A percentile compares a stretch with the other conserved stretches of the same genome.
phyloP scores from a whole-genome alignment of 192 early-diverging fungal species.

The Nowakowskiella sp. region DNA sequence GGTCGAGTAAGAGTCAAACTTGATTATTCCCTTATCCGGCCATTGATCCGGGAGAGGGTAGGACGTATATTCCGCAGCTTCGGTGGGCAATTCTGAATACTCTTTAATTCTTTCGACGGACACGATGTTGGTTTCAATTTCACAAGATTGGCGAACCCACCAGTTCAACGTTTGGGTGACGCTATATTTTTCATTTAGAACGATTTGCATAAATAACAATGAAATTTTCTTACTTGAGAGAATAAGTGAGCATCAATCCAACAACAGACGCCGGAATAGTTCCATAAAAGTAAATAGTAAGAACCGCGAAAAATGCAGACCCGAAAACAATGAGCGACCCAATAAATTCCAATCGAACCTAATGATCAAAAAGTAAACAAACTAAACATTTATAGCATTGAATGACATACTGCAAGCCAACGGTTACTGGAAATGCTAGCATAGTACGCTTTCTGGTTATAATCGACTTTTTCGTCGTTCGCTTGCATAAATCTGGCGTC shows the following conservation, averaged over 20 bases:
- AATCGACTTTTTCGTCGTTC: slow-evolving; percentile 65
- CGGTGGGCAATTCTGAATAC: slow-evolving; percentile 68
- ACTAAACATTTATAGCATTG: slow-evolving; percentile 55
- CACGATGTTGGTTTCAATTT: slow-evolving; percentile 67
- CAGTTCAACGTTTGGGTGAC: slow-evolving; percentile 80
- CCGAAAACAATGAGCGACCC: slow-evolving; percentile 72
- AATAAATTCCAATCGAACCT: slow-evolving; percentile 78
- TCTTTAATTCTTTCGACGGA: slow-evolving; percentile 75
- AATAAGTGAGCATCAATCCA: slow-evolving; percentile 46
- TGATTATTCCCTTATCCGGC: slow-evolving; percentile 65
- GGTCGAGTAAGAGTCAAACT: slow-evolving; percentile 56
- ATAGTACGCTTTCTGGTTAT: slow-evolving; percentile 73
- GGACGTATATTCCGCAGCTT: slow-evolving; percentile 71
- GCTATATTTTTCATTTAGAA: slow-evolving; percentile 57
- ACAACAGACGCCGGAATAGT: slow-evolving; percentile 47
- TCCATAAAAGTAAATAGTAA: slow-evolving; percentile 51
- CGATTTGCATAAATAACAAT: slow-evolving; percentile 32
- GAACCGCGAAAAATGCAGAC: slow-evolving; percentile 62
- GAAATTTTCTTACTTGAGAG: slow-evolving; percentile 25
- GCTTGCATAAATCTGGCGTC: slow-evolving; percentile 52
- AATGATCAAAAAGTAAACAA: slow-evolving; percentile 49
- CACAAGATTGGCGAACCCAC: slow-evolving; percentile 79
- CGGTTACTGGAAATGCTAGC: slow-evolving; percentile 56
- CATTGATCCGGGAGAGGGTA: slow-evolving; percentile 37
- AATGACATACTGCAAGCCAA: slow-evolving; percentile 49